Conservation (phyloP, 2,329 filamentous ascomycete species). For the Epichloe aotearoae region DNA sequence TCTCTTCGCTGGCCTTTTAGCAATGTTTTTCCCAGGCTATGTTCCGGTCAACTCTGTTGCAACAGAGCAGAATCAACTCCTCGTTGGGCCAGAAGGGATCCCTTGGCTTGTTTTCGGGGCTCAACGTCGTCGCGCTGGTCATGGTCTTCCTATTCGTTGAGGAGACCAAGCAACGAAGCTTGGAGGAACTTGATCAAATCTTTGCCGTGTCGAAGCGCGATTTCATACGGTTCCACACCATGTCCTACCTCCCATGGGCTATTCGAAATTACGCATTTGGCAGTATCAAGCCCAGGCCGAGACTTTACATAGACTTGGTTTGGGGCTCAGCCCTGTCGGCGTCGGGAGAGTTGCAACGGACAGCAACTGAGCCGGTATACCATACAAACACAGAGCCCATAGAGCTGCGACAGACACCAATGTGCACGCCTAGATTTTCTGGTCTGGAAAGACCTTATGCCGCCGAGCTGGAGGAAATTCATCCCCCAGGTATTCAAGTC, state of each 20-base stretch:
- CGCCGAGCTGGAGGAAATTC: slow-evolving; percentile 1
- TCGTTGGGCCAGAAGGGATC: slow-evolving; percentile 19
- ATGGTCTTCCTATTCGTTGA: slow-evolving; percentile 31
- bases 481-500: not conserved
- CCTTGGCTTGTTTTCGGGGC: slow-evolving; percentile 31
- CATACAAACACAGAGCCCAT: not conserved
- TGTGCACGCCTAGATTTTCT: not conserved
- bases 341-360: slow-evolving; percentile 1
- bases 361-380: not conserved
- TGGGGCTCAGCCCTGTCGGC: slow-evolving; percentile 12
- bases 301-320: slow-evolving; percentile 21
- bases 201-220: slow-evolving; percentile 24
- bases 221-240: slow-evolving; percentile 24
- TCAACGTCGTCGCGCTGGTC: slow-evolving; percentile 32
- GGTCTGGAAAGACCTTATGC: not conserved
- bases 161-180: slow-evolving; percentile 26
- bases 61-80: slow-evolving; percentile 9
- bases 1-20: slow-evolving; percentile 31
- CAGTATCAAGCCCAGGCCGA: slow-evolving; percentile 12
- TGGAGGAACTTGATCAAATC: slow-evolving; percentile 27
- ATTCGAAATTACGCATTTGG: slow-evolving; percentile 14
- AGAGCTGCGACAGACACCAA: not conserved
- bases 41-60: not conserved
- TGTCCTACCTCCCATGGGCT: slow-evolving; percentile 23
- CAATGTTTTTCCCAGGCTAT: slow-evolving; percentile 26